Conservation (phyloP, 2,329 filamentous ascomycete genomes). For the Tolypocladium amazonense region DNA sequence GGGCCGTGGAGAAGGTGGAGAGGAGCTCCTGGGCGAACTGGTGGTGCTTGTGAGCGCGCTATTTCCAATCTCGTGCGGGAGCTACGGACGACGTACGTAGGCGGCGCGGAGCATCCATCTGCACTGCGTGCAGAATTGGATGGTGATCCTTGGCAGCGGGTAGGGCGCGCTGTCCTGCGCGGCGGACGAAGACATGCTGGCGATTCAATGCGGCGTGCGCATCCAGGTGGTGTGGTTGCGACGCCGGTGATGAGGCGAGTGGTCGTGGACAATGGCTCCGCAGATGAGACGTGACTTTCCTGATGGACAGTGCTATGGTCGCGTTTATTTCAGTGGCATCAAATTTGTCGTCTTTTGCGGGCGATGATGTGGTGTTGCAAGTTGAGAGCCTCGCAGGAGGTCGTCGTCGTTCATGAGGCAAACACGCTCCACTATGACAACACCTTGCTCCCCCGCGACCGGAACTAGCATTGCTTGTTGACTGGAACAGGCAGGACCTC, state of each 20-base stretch:
- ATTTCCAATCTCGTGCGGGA: background rate
- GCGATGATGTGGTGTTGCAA: background rate
- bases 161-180: background rate
- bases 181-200: background rate
- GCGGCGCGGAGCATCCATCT: constrained; percentile 83
- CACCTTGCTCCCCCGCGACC: background rate
- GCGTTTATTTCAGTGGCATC: background rate
- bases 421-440: background rate
- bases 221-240: background rate
- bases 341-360: background rate
- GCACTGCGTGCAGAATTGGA: constrained; percentile 88
- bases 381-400: background rate
- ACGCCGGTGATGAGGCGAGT: background rate
- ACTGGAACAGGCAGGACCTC: background rate
- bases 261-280: too few species aligned
- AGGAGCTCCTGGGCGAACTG: constrained; percentile 92
- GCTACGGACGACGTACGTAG: constrained; percentile 43
- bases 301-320: too few species aligned
- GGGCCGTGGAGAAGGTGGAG: constrained; percentile 73
- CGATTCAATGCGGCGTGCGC: background rate
- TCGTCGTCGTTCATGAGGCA: background rate
- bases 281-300: background rate
- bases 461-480: background rate
- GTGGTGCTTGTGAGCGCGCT: background rate
- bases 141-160: constrained; percentile 60